Percentiles rank a stretch among this genome's conserved stretches.
These are phyloP conservation scores for Chaetomiaceae sp. DNA, from an alignment of 2,329 filamentous ascomycete species.

Conservation along the genomic window DNA sequence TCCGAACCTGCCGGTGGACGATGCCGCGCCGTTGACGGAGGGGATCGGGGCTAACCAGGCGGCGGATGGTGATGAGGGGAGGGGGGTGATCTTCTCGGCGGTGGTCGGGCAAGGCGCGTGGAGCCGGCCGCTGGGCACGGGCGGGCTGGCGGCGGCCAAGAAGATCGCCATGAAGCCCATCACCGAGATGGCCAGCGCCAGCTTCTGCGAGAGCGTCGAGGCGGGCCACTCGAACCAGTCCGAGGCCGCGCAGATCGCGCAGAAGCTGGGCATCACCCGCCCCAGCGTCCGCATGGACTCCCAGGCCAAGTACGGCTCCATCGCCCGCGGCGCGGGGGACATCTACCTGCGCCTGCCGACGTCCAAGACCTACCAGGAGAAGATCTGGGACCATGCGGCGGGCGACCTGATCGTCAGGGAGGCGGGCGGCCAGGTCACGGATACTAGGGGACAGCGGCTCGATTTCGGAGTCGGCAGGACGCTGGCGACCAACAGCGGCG, in stretches of 20 bases:
- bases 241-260: constrained; percentile 79
- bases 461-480: constrained; percentile 86
- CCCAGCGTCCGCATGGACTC: constrained; percentile 95
- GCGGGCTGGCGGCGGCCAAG: constrained; percentile 48
- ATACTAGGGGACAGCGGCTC: constrained; percentile 75
- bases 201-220: constrained; percentile 96
- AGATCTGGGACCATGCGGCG: constrained; percentile 99
- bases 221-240: constrained; percentile 84
- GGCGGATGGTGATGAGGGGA: constrained; percentile 64
- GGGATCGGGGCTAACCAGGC: constrained; percentile 69
- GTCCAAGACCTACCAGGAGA: constrained; percentile 80
- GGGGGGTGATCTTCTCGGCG: constrained; percentile 84
- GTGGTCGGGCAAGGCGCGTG: constrained; percentile 72
- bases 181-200: constrained; percentile 67
- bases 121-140: constrained; percentile 63
- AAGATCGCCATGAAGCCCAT: constrained; percentile 75
- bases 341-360: constrained; percentile 88
- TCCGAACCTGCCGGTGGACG: constrained; percentile 88
- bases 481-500: constrained; percentile 83
- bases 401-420: constrained; percentile 92
- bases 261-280: constrained; percentile 77
- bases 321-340: constrained; percentile 88
- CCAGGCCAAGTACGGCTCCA: constrained; percentile 95
- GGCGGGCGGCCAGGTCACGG: constrained; percentile 86
- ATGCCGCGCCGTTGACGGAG: constrained; percentile 62